These are phyloP conservation scores for Acanthamoeba culbertsoni DNA, from an alignment of 208 protist genomes.

Conservation along the genomic window DNA sequence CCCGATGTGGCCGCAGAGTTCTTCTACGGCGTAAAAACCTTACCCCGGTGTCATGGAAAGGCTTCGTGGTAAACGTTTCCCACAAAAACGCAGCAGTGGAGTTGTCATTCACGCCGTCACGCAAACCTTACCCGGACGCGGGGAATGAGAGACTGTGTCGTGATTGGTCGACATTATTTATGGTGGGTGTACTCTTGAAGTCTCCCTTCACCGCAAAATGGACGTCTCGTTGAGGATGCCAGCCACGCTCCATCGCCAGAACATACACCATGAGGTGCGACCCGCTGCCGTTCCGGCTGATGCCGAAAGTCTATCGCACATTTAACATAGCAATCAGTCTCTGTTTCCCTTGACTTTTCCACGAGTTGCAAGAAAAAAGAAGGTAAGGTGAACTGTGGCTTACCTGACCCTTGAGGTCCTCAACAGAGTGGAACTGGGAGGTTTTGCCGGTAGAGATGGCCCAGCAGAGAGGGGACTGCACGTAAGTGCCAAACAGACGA, in stretches of 20 bases:
- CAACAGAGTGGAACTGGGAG: constrained; percentile 45
- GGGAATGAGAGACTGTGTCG: not conserved
- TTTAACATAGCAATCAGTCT: not conserved
- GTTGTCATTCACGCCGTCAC: constrained; percentile 55
- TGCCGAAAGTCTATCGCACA: constrained; percentile 64
- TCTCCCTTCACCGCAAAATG: constrained; percentile 59
- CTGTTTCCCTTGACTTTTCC: too few relatives aligned
- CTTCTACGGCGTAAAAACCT: not conserved
- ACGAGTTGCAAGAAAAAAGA: not conserved
- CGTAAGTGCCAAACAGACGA: constrained; percentile 62
- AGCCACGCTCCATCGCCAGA: constrained; percentile 56
- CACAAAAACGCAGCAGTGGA: constrained; percentile 62
- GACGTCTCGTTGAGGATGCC: constrained; percentile 56
- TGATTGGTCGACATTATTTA: not conserved
- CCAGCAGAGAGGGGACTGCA: constrained; percentile 65
- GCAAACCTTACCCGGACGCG: constrained; percentile 28
- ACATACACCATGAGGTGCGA: constrained; percentile 66
- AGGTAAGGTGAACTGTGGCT: not conserved
- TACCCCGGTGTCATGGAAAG: constrained; percentile 66
- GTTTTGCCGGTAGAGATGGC: constrained; percentile 37
- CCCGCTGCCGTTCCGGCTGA: constrained; percentile 48
- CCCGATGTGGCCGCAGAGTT: too few relatives aligned
- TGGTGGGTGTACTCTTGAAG: constrained; percentile 54
- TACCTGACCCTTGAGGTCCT: constrained; percentile 64
- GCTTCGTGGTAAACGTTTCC: constrained; percentile 69